Conservation (phyloP, 495 filamentous ascomycete species). For the Talaromyces thailandensis region DNA sequence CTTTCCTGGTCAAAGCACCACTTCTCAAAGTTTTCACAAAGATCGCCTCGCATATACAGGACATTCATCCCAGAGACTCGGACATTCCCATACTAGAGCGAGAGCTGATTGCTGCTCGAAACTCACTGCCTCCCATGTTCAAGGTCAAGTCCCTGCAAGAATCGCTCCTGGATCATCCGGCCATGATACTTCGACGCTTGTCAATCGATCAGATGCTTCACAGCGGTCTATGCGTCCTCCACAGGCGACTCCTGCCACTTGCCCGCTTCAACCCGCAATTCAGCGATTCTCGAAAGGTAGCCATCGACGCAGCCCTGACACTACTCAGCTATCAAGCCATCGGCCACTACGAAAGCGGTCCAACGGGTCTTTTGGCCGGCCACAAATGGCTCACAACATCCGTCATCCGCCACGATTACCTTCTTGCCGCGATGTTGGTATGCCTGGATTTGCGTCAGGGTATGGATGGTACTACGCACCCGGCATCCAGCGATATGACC, state of each 20-base stretch:
- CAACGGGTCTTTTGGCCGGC: constrained; percentile 60
- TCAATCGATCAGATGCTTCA: constrained; percentile 73
- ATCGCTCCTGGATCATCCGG: constrained; percentile 61
- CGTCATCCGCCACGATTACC: constrained; percentile 70
- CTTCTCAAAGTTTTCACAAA: constrained; percentile 34
- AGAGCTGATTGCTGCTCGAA: constrained; percentile 65
- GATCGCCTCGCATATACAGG: constrained; percentile 21
- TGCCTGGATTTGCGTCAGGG: constrained; percentile 53
- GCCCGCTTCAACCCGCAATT: constrained; percentile 63
- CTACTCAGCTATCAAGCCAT: constrained; percentile 72
- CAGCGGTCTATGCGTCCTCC: constrained; percentile 73
- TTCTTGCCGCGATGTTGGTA: constrained; percentile 87
- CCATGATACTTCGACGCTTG: constrained; percentile 72
- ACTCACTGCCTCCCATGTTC: constrained; percentile 61
- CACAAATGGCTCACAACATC: constrained; percentile 75
- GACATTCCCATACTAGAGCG: constrained; percentile 53
- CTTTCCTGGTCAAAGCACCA: constrained; percentile 27
- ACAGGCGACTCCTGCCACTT: constrained; percentile 69
- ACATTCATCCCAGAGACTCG: constrained; percentile 23
- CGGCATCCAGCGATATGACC: constrained; percentile 19
- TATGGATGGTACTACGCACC: constrained; percentile 1
- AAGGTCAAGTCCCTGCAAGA: constrained; percentile 62
- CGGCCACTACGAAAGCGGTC: constrained; percentile 63
- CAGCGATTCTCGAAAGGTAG: constrained; percentile 66
- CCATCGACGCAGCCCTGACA: constrained; percentile 69